phyloP scores from a whole-genome alignment of 441 rosid species.

The Syzygium malaccense region DNA sequence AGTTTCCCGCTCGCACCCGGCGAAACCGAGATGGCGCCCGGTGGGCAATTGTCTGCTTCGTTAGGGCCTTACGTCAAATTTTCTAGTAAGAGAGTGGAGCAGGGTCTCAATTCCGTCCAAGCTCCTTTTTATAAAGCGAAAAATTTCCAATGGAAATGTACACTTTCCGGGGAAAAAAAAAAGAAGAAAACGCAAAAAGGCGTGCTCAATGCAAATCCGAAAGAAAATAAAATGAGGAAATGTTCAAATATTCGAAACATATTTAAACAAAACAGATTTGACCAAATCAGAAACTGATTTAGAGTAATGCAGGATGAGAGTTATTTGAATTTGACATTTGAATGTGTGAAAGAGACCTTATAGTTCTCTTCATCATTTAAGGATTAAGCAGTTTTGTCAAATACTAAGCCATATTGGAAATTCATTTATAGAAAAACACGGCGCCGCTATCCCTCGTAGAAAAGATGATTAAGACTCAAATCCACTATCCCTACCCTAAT shows the following conservation, averaged over 20 bases:
- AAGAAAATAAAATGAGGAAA: neutral
- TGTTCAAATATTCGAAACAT: neutral
- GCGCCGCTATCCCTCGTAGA: neutral
- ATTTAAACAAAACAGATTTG: neutral
- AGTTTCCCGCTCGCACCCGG: neutral
- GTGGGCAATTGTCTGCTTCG: accelerated
- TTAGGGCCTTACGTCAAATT: accelerated
- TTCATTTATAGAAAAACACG: neutral
- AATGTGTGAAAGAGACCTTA: neutral
- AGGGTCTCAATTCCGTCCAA: neutral
- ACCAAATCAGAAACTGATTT: neutral
- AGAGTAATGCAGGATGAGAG: neutral
- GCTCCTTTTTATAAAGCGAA: neutral
- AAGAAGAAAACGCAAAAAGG: neutral
- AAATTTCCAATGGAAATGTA: accelerated
- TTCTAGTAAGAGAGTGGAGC: neutral
- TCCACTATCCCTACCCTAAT: neutral
- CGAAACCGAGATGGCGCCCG: neutral
- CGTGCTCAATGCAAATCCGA: neutral
- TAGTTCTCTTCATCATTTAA: neutral
- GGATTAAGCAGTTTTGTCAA: neutral
- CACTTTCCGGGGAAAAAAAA: neutral
- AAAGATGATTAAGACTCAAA: accelerated
- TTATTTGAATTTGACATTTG: neutral
- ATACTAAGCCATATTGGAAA: neutral